phyloP scores from a whole-genome alignment of 139 green algal genomes.

The Zygnema circumcarinatum region DNA sequence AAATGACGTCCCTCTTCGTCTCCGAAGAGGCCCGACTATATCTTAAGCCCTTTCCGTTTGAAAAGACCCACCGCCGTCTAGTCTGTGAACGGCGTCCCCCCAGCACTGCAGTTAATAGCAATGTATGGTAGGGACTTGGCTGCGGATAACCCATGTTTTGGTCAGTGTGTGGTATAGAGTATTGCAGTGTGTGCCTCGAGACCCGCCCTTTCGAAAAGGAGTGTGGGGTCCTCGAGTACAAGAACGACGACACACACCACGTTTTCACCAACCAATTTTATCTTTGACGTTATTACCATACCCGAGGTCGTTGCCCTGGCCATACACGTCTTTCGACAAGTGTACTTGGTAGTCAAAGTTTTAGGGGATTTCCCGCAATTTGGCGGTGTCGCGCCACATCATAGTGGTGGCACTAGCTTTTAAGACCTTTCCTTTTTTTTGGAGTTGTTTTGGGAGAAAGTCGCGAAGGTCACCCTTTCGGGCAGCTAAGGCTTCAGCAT shows the following conservation, averaged over 20 bases:
- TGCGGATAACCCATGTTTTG: constrained; percentile 15
- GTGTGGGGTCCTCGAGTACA: too few species aligned
- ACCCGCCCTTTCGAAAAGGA: too few species aligned
- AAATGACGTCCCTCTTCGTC: too few species aligned
- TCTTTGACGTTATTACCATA: constrained; percentile 35
- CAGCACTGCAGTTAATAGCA: too few species aligned
- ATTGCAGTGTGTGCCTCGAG: too few species aligned
- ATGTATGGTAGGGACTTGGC: constrained; percentile 26
- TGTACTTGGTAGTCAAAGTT: constrained; percentile 1
- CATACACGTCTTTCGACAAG: constrained; percentile 6
- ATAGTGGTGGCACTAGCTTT: constrained; percentile 28
- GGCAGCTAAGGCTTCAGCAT: not conserved
- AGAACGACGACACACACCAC: too few species aligned
- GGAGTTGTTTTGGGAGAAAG: not conserved
- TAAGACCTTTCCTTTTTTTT: constrained; percentile 6
- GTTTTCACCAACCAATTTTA: too few species aligned
- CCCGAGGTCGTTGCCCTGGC: constrained; percentile 20
- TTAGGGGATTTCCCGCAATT: constrained; percentile 43
- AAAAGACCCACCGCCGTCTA: too few species aligned
- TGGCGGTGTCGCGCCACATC: constrained; percentile 9
- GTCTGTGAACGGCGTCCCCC: too few species aligned
- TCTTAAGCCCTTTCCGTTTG: too few species aligned
- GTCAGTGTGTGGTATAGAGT: not conserved
- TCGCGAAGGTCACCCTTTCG: constrained; percentile 71
- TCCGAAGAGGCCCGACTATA: too few species aligned